These are phyloP conservation scores for Podospora tetraspora DNA, from an alignment of 495 filamentous ascomycete species.

Conservation along the genomic window DNA sequence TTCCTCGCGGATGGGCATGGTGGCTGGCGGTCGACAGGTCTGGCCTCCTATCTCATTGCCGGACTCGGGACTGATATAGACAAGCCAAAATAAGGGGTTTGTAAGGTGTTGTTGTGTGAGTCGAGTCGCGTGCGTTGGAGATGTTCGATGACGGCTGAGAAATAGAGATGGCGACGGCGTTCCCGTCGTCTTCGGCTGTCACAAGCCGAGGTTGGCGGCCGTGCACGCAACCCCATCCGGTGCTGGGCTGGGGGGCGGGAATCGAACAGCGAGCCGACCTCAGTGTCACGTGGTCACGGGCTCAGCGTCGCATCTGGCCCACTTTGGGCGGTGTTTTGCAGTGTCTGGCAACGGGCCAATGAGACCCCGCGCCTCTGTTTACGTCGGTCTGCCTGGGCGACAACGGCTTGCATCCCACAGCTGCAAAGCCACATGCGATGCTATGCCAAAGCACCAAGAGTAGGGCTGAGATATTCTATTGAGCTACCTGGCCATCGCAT, in stretches of 20 bases:
- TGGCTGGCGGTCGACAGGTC: constrained; percentile 23
- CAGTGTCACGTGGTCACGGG: constrained; percentile 8
- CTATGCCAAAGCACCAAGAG: neutral
- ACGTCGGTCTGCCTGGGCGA: constrained; percentile 11
- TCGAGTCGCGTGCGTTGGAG: neutral
- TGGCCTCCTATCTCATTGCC: neutral
- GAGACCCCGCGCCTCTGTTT: constrained; percentile 27
- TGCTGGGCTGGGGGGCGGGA: constrained; percentile 7
- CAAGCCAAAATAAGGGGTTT: neutral
- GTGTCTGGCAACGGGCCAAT: constrained; percentile 7
- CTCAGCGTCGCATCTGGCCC: constrained; percentile 2
- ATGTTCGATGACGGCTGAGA: constrained; percentile 12
- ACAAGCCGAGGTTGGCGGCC: constrained; percentile 24
- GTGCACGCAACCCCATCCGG: neutral
- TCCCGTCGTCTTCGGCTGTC: constrained; percentile 4
- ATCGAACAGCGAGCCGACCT: neutral
- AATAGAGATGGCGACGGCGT: constrained; percentile 17
- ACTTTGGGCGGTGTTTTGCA: constrained; percentile 9
- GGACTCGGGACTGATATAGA: neutral
- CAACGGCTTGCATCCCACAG: constrained; percentile 9
- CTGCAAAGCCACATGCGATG: neutral
- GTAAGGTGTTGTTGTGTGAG: neutral
- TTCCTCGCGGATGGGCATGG: constrained; percentile 79
- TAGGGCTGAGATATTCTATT: neutral
- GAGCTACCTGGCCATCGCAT: neutral